Evolutionary conservation across 139 green algal species (phyloP).

Genomic region (Picochlorum sp.): DNA sequence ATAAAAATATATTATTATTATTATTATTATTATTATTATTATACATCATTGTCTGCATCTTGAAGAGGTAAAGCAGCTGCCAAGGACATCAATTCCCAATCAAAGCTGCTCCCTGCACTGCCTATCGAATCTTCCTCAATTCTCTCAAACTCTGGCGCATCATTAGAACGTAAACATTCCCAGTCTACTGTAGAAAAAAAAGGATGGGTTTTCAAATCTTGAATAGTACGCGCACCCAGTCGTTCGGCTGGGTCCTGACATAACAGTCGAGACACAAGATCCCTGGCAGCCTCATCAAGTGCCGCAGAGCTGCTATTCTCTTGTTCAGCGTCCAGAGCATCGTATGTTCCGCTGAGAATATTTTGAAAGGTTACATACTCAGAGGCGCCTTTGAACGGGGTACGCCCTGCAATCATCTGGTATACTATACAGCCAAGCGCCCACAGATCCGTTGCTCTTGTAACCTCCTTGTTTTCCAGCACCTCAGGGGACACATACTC

Average conservation of each 20-base stretch:
- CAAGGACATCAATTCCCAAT: conserved; percentile 26
- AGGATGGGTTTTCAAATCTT: conserved; percentile 41
- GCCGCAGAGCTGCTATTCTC: neutral
- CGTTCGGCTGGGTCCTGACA: conserved; percentile 36
- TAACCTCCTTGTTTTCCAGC: conserved; percentile 50
- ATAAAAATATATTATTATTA: no score
- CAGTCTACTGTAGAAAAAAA: conserved; percentile 56
- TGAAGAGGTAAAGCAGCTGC: neutral
- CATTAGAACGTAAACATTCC: conserved; percentile 7
- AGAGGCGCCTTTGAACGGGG: conserved; percentile 59
- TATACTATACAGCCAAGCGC: conserved; percentile 63
- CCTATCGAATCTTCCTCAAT: neutral
- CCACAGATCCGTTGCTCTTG: conserved; percentile 66
- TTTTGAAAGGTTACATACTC: conserved; percentile 84
- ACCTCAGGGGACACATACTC: conserved; percentile 77
- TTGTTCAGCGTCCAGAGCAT: neutral
- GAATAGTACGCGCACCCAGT: conserved; percentile 45
- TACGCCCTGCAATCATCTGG: conserved; percentile 40
- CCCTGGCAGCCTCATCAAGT: conserved; percentile 13
- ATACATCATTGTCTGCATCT: no score
- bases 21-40: neutral
- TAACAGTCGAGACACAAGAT: conserved; percentile 59
- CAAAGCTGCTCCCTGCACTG: conserved; percentile 2
- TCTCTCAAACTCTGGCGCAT: neutral
- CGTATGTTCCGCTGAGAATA: conserved; percentile 20